Evolutionary conservation across 1,284 basidiomycete genomes (phyloP).

Genomic region (Fomitiporia mediterranea): DNA sequence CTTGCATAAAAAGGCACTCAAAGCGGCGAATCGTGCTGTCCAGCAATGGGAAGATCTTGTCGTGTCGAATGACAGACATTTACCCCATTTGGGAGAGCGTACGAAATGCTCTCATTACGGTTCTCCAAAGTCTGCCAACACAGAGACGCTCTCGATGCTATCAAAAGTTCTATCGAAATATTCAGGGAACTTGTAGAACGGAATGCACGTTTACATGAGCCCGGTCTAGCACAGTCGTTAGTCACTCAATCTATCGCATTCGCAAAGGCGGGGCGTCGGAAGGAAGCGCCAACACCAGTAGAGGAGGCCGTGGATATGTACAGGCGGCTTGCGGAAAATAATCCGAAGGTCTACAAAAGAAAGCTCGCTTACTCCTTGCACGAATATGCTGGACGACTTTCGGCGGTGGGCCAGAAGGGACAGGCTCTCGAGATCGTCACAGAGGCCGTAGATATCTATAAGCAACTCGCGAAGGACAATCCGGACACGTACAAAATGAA

Average conservation of each 20-base stretch:
- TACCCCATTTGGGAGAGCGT: neutral
- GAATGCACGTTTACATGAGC: neutral
- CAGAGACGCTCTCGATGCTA: neutral
- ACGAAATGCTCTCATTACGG: neutral
- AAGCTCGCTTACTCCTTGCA: conserved; percentile 1
- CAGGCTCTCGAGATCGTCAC: neutral
- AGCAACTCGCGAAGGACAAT: neutral
- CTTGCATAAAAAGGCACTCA: neutral
- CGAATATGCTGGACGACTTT: neutral
- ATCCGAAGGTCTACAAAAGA: neutral
- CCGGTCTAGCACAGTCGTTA: neutral
- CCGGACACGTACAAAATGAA: too few relatives aligned
- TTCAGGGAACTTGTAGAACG: neutral
- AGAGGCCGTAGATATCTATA: neutral
- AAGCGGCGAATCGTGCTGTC: neutral
- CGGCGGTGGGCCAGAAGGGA: neutral
- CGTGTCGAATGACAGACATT: too few relatives aligned
- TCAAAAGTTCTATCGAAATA: neutral
- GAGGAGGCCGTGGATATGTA: neutral
- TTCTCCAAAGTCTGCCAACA: neutral
- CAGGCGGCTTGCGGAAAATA: neutral
- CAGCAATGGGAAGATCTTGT: too few relatives aligned
- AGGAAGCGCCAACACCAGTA: neutral
- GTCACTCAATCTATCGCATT: neutral
- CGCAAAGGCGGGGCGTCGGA: neutral